phyloP scores from a whole-genome alignment of 2,329 filamentous ascomycete genomes.

The Exophiala mesophila region DNA sequence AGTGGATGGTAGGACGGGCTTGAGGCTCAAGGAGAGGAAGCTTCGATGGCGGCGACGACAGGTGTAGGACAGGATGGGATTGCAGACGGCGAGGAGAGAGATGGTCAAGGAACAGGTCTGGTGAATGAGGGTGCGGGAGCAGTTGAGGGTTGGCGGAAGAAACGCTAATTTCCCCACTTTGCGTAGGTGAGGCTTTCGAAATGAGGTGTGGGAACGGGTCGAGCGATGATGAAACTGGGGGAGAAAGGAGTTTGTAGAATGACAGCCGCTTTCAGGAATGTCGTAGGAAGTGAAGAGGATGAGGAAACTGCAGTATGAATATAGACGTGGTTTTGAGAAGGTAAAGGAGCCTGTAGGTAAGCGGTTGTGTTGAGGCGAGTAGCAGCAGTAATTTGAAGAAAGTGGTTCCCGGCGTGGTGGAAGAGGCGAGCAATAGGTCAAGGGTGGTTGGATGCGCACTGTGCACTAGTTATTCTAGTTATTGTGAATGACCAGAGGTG shows the following conservation, averaged over 20 bases:
- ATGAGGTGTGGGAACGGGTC: constrained; percentile 24
- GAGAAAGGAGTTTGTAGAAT: constrained; percentile 8
- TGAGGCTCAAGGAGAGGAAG: constrained; percentile 7
- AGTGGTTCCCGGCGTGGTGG: no score
- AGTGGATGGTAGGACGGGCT: constrained; percentile 8
- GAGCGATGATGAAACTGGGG: constrained; percentile 25
- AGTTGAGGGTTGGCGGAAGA: constrained; percentile 24
- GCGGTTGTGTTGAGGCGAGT: constrained; percentile 29
- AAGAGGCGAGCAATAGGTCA: no score
- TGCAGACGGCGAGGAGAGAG: constrained; percentile 18
- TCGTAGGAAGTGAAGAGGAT: constrained; percentile 4
- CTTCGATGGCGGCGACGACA: constrained; percentile 12
- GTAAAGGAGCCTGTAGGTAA: background rate
- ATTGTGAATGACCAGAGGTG: no score
- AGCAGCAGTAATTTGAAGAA: no score
- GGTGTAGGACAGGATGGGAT: background rate
- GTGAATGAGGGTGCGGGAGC: constrained; percentile 15
- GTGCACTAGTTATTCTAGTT: no score
- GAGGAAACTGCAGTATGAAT: constrained; percentile 5
- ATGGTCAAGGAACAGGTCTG: constrained; percentile 22
- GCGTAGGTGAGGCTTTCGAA: constrained; percentile 25
- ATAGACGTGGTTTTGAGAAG: background rate
- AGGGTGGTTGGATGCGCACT: no score
- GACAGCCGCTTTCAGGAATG: constrained; percentile 9
- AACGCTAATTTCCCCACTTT: constrained; percentile 29